Evolutionary conservation across 345 rosid species (phyloP), one percentile per base, ranked within the genome.

Genomic region (Dipteronia sinensis): DNA sequence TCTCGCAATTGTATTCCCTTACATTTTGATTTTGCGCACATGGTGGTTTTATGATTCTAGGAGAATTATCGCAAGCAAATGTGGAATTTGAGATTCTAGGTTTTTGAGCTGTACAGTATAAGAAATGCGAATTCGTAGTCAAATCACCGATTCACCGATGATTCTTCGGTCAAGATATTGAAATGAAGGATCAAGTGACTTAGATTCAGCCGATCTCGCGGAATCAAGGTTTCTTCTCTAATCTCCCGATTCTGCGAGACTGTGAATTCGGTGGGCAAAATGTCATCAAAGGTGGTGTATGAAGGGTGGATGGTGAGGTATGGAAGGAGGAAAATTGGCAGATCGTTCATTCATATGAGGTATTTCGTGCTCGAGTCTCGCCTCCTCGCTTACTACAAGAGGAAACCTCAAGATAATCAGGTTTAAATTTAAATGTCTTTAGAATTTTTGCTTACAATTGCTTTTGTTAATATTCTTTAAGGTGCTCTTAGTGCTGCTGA

Each of bases 241-340:
- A 85, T 86, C 88, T 83, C 81, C 84, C 71, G 76, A 34, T 76
- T 87, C 76, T 79, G 86, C 89, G 81, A 77, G 85, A 22, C 20
- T 20, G 40, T 17, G 10, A 65, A 53, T 61, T 55, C 58, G 65
- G 77, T 75, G 49, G 76, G 61, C 22, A 73, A 67, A 75, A 90
- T 88, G 94, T 89, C 99, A 20, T 90, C 99, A 42, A 97, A 94
- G 83, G 89, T 91, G 29, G 93, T 94, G 55, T 97, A 94, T 69
- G 98, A 97, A 81, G 99, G 99, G 74, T 97, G 98, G 99, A 97
- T 94, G 99, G 98, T 97, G 82, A 86, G 99, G 75, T 94, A 94
- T 71, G 99, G 99, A 73, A 87, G 99, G 76, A 90, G 98, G 83
- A 97, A 90, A 92, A 97, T 97, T 89, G 99, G 98, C 16, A 76